Percentiles rank a stretch among this genome's conserved stretches.
These are phyloP conservation scores for Ophiosphaerella herpotricha DNA, from an alignment of 2,329 filamentous ascomycete species.

Conservation along the genomic window DNA sequence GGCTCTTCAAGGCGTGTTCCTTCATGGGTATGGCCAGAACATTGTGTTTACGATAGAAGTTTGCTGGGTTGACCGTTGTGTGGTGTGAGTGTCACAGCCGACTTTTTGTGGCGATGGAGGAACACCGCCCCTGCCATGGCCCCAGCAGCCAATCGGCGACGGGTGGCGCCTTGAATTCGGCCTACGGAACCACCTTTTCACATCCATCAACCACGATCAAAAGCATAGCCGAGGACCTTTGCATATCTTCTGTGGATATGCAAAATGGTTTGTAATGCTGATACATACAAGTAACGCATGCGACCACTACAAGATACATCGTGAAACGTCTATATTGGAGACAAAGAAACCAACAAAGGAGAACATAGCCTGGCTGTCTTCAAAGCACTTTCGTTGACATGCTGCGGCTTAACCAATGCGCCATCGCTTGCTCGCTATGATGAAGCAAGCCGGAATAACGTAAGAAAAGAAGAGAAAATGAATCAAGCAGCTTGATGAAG, in stretches of 20 bases:
- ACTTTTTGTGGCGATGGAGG: conserved; percentile 1
- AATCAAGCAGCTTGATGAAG: not conserved
- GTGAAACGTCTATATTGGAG: not conserved
- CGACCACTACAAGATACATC: not conserved
- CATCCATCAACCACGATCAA: not conserved
- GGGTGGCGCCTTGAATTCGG: conserved; percentile 1
- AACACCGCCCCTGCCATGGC: not conserved
- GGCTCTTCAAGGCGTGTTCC: conserved; percentile 23
- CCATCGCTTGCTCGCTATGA: not conserved
- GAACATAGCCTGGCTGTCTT: conserved; percentile 8
- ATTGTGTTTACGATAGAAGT: conserved; percentile 36
- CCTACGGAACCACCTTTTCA: not conserved
- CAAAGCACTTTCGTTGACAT: conserved; percentile 8
- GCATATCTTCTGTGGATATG: not conserved
- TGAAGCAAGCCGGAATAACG: not conserved
- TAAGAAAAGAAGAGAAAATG: conserved; percentile 4
- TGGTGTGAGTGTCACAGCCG: conserved; percentile 14
- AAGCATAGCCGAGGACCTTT: not conserved
- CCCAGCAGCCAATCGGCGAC: conserved; percentile 4
- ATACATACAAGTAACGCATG: not conserved
- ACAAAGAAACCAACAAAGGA: conserved; percentile 8
- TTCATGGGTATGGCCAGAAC: conserved; percentile 58
- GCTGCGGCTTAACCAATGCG: not conserved
- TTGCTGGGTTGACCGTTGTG: conserved; percentile 14
- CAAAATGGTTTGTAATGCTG: not conserved